Base-by-base conservation (phyloP, 306 rosid species). In the Parietaria judaica region DNA sequence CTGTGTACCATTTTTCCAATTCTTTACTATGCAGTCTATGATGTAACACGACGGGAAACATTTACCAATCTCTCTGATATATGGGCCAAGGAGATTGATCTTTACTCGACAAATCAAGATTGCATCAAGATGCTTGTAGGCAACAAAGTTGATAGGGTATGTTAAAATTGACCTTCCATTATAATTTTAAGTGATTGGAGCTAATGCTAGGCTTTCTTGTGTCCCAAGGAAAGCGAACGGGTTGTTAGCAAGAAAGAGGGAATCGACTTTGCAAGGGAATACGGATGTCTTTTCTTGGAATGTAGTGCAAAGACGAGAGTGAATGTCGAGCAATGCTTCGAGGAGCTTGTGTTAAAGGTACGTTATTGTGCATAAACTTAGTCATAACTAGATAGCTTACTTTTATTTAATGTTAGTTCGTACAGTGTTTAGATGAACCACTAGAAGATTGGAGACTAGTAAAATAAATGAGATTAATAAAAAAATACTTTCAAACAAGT, bases 101-200 rank as follows among this genome's bases (percentile, higher is more conserved):
- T 84, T 8, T 82, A 87, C 74, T 81, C 88, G 11, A 87, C 95
- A 63, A 87, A 70, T 78, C 95, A 77, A 75, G 90, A 86, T 56
- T 86, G 90, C 68, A 77, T 86, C 76, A 86, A 87, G 83, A 79
- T 87, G 86, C 95, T 87, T 63, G 88, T 87, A 4, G 91, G 95
- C 51, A 87, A 87, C 75, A 87, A 87, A 68, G 86, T 87, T 17
- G 86, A 87, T 72, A 87, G 75, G 86, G 95, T 79, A 68, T 10
- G 74, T 52, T 1, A 41, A 8, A 41, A 41, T 41, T 8, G 45
- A 8, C 3, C 9, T 31, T 7, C 35, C 14, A 4, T 31, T 23
- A 54, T 31, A 23, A 7, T 54, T 17, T 15, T 6, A 9, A 54
- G 8, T n/a, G 10, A 23, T 23, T 23, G 15, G 13, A 14, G 9